Evolutionary conservation across 2,329 filamentous ascomycete genomes (phyloP).

Genomic region (Colletotrichum lupini): DNA sequence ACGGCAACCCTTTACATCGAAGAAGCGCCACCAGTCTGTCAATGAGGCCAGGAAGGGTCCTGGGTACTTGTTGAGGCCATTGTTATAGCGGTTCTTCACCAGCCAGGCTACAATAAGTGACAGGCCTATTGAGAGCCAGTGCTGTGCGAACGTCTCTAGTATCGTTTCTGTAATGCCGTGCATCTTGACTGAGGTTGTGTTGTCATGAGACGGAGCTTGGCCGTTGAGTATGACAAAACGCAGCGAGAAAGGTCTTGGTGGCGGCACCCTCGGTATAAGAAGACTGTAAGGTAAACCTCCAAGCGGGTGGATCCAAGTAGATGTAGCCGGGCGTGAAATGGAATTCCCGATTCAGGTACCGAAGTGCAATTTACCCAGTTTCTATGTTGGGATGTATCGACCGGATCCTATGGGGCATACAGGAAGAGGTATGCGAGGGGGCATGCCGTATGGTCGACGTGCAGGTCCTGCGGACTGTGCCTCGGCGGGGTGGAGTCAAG

Average conservation of each 20-base stretch:
- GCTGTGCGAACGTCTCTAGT: constrained; percentile 47
- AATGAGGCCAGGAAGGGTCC: constrained; percentile 75
- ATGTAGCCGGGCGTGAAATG: constrained; percentile 9
- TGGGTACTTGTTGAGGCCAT: constrained; percentile 76
- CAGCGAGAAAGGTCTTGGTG: too few species aligned
- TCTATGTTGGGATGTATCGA: constrained; percentile 23
- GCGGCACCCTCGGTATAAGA: not conserved
- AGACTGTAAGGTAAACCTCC: not conserved
- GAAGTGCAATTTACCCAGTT: constrained; percentile 27
- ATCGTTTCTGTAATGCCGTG: constrained; percentile 48
- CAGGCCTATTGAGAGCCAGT: constrained; percentile 55
- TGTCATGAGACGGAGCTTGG: not conserved
- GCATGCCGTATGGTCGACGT: constrained; percentile 31
- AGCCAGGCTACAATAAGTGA: constrained; percentile 53
- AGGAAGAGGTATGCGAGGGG: constrained; percentile 13
- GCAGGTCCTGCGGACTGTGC: constrained; percentile 23
- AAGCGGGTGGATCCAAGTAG: constrained; percentile 3
- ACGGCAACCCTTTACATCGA: constrained; percentile 72
- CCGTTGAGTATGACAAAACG: not conserved
- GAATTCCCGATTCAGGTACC: constrained; percentile 27
- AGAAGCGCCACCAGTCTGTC: constrained; percentile 78
- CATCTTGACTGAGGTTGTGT: constrained; percentile 23
- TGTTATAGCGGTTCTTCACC: constrained; percentile 59
- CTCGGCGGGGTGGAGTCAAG: constrained; percentile 20
- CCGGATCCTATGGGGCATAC: constrained; percentile 20